phyloP scores from a whole-genome alignment of 306 rosid genomes.

The Senna siamea region DNA sequence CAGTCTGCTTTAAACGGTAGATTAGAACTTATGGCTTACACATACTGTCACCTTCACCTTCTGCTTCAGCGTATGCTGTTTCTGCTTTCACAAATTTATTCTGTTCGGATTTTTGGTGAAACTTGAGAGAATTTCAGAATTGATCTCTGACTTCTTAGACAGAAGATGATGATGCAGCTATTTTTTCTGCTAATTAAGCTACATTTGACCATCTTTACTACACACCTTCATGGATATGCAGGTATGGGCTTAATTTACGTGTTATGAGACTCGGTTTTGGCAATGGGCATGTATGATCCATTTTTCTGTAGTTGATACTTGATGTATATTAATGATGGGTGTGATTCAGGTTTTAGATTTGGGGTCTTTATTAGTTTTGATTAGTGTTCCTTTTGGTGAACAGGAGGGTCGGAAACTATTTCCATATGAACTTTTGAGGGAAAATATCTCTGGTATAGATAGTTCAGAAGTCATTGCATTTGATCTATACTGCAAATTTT shows the following conservation, averaged over 20 bases:
- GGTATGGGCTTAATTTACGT: slow-evolving; percentile 54
- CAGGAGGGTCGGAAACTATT: background rate
- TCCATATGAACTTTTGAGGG: background rate
- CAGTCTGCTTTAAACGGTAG: slow-evolving; percentile 49
- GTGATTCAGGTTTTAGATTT: slow-evolving; percentile 21
- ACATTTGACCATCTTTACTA: slow-evolving; percentile 43
- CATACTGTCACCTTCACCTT: slow-evolving; percentile 35
- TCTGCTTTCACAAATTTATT: slow-evolving; percentile 25
- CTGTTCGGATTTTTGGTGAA: slow-evolving; percentile 37
- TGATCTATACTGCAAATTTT: background rate
- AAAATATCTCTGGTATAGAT: background rate
- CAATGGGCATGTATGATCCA: slow-evolving; percentile 28
- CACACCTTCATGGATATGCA: slow-evolving; percentile 55
- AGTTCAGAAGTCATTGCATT: background rate
- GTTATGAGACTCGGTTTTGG: slow-evolving; percentile 18
- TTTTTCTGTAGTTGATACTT: background rate
- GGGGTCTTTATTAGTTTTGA: slow-evolving; percentile 37
- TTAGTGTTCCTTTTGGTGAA: background rate
- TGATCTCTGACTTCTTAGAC: slow-evolving; percentile 29
- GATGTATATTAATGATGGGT: background rate
- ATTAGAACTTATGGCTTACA: slow-evolving; percentile 30
- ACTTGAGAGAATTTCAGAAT: slow-evolving; percentile 41
- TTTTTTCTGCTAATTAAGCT: slow-evolving; percentile 52
- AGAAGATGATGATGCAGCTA: slow-evolving; percentile 54
- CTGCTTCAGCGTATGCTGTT: slow-evolving; percentile 31